phyloP scores from a whole-genome alignment of 805 yeast genomes.

The Wickerhamomyces ciferrii region DNA sequence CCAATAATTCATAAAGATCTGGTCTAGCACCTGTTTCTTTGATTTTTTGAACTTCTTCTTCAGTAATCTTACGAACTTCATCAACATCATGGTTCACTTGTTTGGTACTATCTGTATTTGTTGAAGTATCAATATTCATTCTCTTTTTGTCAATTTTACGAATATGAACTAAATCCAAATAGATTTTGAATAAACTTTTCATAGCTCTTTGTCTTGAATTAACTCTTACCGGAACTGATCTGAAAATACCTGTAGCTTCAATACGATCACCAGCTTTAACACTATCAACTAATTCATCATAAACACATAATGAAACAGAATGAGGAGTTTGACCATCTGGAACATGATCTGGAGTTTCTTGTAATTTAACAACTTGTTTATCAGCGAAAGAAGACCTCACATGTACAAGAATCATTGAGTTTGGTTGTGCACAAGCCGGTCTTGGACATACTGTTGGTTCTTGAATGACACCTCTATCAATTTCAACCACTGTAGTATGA shows the following conservation, averaged over 20 bases:
- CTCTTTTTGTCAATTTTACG: slow-evolving; percentile 80
- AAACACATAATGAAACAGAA: slow-evolving; percentile 87
- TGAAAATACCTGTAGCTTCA: slow-evolving; percentile 91
- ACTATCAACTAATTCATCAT: slow-evolving; percentile 92
- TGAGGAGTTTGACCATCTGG: slow-evolving; percentile 99
- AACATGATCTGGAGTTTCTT: slow-evolving; percentile 92
- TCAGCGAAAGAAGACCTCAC: slow-evolving; percentile 92
- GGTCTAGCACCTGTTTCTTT: slow-evolving; percentile 55
- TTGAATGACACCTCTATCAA: slow-evolving; percentile 89
- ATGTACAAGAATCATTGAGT: slow-evolving; percentile 87
- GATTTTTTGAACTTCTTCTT: slow-evolving; percentile 65
- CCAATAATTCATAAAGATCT: slow-evolving; percentile 79
- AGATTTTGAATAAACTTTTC: slow-evolving; percentile 84
- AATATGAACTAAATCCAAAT: slow-evolving; percentile 89
- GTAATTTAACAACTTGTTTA: slow-evolving; percentile 89
- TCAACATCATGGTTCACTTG: slow-evolving; percentile 67
- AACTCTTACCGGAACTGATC: slow-evolving; percentile 87
- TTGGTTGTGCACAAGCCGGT: slow-evolving; percentile 70
- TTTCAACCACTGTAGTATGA: slow-evolving; percentile 86
- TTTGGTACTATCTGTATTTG: slow-evolving; percentile 40
- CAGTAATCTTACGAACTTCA: slow-evolving; percentile 64
- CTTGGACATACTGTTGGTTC: slow-evolving; percentile 96
- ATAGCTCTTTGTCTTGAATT: slow-evolving; percentile 81
- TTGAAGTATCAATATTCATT: slow-evolving; percentile 73
- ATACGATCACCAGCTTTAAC: slow-evolving; percentile 96